Evolutionary conservation across 768 basidiomycete species (phyloP).

Genomic region (Suillus clintonianus): DNA sequence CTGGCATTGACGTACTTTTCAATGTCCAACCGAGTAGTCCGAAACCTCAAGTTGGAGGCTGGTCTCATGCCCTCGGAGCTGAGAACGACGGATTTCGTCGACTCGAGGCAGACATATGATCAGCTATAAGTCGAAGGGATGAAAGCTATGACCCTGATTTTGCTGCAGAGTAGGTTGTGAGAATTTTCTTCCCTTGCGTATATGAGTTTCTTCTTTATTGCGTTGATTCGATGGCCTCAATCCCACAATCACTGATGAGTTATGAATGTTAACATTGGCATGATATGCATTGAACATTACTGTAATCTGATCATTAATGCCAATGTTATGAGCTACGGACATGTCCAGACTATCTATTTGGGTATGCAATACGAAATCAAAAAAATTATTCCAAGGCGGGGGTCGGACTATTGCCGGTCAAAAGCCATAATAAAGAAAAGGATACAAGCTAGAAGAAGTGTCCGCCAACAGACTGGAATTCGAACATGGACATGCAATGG

Average conservation of each 20-base stretch:
- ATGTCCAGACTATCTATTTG: neutral
- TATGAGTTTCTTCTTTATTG: neutral
- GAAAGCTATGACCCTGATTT: neutral
- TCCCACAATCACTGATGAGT: neutral
- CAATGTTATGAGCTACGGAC: neutral
- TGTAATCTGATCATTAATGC: neutral
- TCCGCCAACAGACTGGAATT: neutral
- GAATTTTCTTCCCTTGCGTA: neutral
- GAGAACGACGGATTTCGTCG: neutral
- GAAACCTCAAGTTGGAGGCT: neutral
- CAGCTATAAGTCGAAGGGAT: neutral
- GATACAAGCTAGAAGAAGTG: neutral
- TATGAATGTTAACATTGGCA: neutral
- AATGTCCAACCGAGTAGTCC: neutral
- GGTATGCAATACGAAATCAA: neutral
- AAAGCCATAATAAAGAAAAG: neutral
- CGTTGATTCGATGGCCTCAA: neutral
- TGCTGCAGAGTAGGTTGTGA: neutral
- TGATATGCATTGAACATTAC: neutral
- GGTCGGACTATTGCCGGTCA: neutral
- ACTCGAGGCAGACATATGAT: neutral
- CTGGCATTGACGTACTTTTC: neutral
- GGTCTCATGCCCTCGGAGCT: neutral
- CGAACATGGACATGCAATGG: neutral
- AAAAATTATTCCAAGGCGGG: neutral